Percentiles rank a stretch among this genome's conserved stretches.
phyloP scores from a whole-genome alignment of 441 rosid genomes.

The Eruca vesicaria region DNA sequence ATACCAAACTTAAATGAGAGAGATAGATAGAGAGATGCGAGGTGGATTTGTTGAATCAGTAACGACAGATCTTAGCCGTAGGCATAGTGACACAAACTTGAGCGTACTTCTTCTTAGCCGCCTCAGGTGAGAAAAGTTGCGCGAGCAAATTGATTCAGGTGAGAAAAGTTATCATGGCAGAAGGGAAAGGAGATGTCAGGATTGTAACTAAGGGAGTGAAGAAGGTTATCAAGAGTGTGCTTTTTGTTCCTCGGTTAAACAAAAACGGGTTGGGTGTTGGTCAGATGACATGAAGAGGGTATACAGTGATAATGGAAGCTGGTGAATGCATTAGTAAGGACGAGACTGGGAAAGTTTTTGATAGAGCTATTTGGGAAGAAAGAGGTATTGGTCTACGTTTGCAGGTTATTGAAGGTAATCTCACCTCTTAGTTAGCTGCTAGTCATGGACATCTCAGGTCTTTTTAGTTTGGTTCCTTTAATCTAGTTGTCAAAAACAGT shows the following conservation, averaged over 20 bases:
- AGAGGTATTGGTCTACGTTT: conserved; percentile 24
- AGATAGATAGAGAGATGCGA: conserved; percentile 17
- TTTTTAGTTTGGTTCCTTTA: background rate
- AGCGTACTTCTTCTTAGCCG: conserved; percentile 80
- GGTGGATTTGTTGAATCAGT: conserved; percentile 40
- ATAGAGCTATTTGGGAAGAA: background rate
- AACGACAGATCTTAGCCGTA: conserved; percentile 76
- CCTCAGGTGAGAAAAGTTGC: no score
- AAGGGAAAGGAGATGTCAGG: conserved; percentile 11
- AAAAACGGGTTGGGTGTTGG: conserved; percentile 12
- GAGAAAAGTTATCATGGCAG: no score
- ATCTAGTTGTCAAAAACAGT: background rate
- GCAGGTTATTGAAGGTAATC: background rate
- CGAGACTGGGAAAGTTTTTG: background rate
- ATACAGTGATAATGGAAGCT: background rate
- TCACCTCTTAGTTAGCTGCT: background rate
- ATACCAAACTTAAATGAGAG: conserved; percentile 17
- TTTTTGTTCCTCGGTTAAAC: conserved; percentile 11
- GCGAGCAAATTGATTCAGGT: no score
- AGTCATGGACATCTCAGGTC: background rate
- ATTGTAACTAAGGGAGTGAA: background rate
- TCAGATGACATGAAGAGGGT: conserved; percentile 3
- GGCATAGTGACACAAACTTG: conserved; percentile 90
- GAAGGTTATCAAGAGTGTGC: conserved; percentile 1
- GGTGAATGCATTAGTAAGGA: conserved; percentile 12